phyloP scores from a whole-genome alignment of 768 basidiomycete species.

The Kwoniella sp. region DNA sequence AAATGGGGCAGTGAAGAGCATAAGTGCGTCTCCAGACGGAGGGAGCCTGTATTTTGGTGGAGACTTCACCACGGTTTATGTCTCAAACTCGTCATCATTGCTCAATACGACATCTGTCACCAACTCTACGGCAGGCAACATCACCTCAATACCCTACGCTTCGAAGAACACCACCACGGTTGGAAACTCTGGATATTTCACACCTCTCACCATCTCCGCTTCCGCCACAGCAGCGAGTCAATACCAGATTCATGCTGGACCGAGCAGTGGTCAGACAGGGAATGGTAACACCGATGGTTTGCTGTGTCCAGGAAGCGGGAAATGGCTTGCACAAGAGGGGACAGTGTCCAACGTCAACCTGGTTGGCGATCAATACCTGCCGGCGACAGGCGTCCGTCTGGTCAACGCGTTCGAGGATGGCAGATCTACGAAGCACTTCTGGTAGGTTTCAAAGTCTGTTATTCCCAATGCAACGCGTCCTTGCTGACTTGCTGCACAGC shows the following conservation, averaged over 20 bases:
- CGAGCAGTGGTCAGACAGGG: constrained; percentile 38
- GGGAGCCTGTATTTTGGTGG: constrained; percentile 81
- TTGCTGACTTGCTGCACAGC: constrained; percentile 52
- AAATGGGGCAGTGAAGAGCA: constrained; percentile 69
- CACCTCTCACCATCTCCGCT: constrained; percentile 63
- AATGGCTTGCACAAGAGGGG: constrained; percentile 78
- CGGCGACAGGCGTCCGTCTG: constrained; percentile 73
- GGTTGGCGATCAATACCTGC: constrained; percentile 67
- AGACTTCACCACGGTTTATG: constrained; percentile 73
- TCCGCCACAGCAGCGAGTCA: constrained; percentile 62
- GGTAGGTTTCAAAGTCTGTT: constrained; percentile 55
- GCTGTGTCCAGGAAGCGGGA: constrained; percentile 78
- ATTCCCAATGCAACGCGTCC: not conserved
- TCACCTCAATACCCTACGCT: constrained; percentile 80
- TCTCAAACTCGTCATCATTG: constrained; percentile 42
- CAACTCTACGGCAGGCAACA: constrained; percentile 53
- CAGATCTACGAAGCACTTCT: constrained; percentile 82
- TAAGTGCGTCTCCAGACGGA: constrained; percentile 67
- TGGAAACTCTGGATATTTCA: constrained; percentile 82
- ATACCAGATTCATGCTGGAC: constrained; percentile 55
- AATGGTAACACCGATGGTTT: constrained; percentile 51
- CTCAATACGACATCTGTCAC: constrained; percentile 56
- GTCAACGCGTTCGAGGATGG: constrained; percentile 82
- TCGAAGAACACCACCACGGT: constrained; percentile 60
- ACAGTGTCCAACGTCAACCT: constrained; percentile 69